Base-by-base conservation (phyloP, 73 alveolate genomes). In the Paramecium octaurelia region DNA sequence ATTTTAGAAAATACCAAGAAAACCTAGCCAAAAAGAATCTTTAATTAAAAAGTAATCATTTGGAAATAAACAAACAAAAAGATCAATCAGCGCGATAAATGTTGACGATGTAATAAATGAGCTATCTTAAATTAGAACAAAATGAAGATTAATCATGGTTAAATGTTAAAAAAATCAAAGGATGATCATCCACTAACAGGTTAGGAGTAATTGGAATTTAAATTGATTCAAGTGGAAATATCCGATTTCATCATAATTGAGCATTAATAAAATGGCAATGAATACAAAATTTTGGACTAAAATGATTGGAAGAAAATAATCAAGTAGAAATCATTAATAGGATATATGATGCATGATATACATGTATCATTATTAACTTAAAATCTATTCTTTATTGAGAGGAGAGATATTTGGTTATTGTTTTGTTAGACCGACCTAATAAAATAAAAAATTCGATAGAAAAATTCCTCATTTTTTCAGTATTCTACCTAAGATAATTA, bases 261-360 rank as follows among this genome's bases (percentile, higher is more conserved):
- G 29, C 84, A 27, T 34, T 8, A 12, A 64, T 12, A 64, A n/a
- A 24, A 24, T 64, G 84, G 84, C 14, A 27, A 24, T 27, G 42
- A 64, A 11, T 27, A 27, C 8, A 10, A 64, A 64, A 34, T 64
- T 64, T 64, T 64, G 46, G 84, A 34, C 42, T 27, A 64, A 34
- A 64, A 64, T 64, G 84, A 64, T 8, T 64, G 84, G 84, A 64
- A 64, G 84, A 64, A 20, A 64, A 64, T 64, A 64, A 64, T 64
- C 29, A 31, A 64, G 14, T 23, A 64, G 9, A 64, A 64, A 64
- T 64, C 84, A 11, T 64, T 64, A 64, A 3, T 6, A 11, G 84
- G 84, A 11, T 64, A 64, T 34, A 11, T 23, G 20, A 64, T 64
- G 84, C 84, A 31, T 24, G 84, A 64, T 64, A 64, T 64, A 12